A percentile compares a stretch with the other conserved stretches of the same genome.
Conservation (phyloP, 495 filamentous ascomycete genomes). For the Tetracladium setigerum region DNA sequence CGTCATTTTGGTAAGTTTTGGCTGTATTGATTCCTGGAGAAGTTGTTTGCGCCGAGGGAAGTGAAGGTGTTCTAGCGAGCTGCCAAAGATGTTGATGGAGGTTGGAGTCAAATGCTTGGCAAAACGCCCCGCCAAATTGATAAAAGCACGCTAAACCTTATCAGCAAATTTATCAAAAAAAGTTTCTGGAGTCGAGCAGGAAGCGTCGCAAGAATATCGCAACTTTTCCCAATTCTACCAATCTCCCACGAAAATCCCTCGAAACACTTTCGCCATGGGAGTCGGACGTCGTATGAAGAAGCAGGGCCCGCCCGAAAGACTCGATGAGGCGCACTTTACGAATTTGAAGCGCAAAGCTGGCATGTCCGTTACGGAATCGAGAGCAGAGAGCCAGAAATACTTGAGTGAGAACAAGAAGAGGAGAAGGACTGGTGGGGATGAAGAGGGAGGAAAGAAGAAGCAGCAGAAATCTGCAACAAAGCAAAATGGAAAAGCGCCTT, state of each 20-base stretch:
- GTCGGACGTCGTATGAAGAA: slow-evolving; percentile 88
- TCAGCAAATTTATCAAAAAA: slow-evolving; percentile 15
- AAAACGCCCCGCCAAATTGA: neutral
- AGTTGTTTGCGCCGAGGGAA: neutral
- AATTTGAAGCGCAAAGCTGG: slow-evolving; percentile 70
- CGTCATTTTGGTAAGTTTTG: slow-evolving; percentile 49
- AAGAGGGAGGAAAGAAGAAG: slow-evolving; percentile 35
- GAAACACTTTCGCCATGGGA: slow-evolving; percentile 56
- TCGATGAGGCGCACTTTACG: slow-evolving; percentile 73
- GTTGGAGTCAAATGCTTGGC: slow-evolving; percentile 13
- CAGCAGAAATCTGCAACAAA: slow-evolving; percentile 28
- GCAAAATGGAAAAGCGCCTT: slow-evolving; percentile 21
- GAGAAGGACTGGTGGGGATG: slow-evolving; percentile 44
- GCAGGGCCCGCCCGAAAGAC: slow-evolving; percentile 76
- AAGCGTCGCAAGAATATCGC: no score
- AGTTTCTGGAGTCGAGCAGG: slow-evolving; percentile 2
- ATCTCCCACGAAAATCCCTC: neutral
- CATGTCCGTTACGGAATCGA: slow-evolving; percentile 38
- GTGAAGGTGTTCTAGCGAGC: neutral
- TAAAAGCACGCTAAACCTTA: slow-evolving; percentile 10
- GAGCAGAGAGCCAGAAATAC: slow-evolving; percentile 32
- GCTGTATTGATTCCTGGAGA: neutral
- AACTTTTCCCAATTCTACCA: no score
- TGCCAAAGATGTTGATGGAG: slow-evolving; percentile 7
- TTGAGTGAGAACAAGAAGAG: slow-evolving; percentile 53